Evolutionary conservation across 139 green algal genomes (phyloP).

Genomic region (Auxenochlorella protothecoides): DNA sequence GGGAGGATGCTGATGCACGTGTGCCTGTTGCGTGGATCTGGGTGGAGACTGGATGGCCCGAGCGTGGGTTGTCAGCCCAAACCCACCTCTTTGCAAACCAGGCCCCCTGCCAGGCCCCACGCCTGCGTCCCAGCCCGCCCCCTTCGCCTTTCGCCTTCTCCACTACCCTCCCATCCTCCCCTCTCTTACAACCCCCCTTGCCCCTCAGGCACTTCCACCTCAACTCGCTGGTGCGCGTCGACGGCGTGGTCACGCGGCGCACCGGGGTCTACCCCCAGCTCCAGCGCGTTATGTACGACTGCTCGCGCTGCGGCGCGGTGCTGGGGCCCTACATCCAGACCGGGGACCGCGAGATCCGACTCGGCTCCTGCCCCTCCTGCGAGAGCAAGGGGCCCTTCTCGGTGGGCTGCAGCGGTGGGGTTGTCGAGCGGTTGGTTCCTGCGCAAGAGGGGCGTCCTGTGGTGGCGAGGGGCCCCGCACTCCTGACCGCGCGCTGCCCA

Average conservation of each 20-base stretch:
- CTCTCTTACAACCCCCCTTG: neutral
- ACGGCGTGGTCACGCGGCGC: slow-evolving; percentile 88
- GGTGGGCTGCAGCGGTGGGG: slow-evolving; percentile 23
- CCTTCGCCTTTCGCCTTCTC: too few species aligned
- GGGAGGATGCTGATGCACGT: neutral
- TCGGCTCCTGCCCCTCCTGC: slow-evolving; percentile 73
- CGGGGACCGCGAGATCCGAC: slow-evolving; percentile 61
- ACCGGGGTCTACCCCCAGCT: slow-evolving; percentile 97
- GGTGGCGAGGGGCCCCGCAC: too few species aligned
- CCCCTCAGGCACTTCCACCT: slow-evolving; percentile 67
- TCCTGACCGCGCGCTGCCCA: too few species aligned
- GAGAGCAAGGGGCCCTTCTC: slow-evolving; percentile 81
- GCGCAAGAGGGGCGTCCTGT: too few species aligned
- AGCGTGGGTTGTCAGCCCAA: too few species aligned
- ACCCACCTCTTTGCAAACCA: too few species aligned
- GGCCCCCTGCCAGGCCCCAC: too few species aligned
- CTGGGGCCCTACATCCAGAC: slow-evolving; percentile 83
- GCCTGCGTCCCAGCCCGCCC: too few species aligned
- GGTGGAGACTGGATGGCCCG: too few species aligned
- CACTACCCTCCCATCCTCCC: too few species aligned
- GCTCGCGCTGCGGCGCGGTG: slow-evolving; percentile 70
- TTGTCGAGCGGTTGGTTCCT: too few species aligned
- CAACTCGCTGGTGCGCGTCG: slow-evolving; percentile 72
- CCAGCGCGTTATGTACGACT: slow-evolving; percentile 82
- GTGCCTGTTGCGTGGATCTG: too few species aligned